Percentiles rank a stretch among this genome's conserved stretches.
phyloP scores from a whole-genome alignment of 2,329 filamentous ascomycete species.

The Hymenoscyphus fraxineus region DNA sequence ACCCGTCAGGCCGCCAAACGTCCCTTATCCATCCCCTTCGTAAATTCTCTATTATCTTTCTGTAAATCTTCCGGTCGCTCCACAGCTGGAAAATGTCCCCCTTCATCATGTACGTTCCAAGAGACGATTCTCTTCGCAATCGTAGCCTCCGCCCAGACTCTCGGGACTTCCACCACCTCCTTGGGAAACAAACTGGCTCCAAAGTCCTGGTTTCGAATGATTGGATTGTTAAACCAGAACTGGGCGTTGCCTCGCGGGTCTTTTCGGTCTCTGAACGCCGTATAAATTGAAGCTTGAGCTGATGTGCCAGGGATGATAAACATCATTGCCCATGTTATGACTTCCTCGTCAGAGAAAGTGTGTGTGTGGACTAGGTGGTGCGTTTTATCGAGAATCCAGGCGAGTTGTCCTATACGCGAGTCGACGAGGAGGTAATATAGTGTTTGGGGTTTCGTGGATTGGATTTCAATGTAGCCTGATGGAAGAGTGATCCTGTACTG shows the following conservation, averaged over 20 bases:
- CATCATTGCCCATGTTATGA: conserved; percentile 59
- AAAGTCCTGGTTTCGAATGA: conserved; percentile 22
- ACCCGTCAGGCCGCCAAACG: conserved; percentile 36
- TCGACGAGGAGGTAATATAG: conserved; percentile 23
- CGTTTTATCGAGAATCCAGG: conserved; percentile 27
- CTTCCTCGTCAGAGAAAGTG: conserved; percentile 69
- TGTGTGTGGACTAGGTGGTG: conserved; percentile 37
- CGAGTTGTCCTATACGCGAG: conserved; percentile 24
- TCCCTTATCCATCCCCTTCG: conserved; percentile 49
- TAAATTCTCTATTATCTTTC: conserved; percentile 42
- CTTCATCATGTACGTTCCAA: conserved; percentile 38
- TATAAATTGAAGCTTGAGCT: conserved; percentile 23
- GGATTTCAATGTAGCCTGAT: conserved; percentile 24
- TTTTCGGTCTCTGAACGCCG: conserved; percentile 19
- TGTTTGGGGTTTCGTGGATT: conserved; percentile 26
- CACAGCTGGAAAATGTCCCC: conserved; percentile 54
- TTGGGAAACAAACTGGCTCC: conserved; percentile 26
- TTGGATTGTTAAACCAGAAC: conserved; percentile 1
- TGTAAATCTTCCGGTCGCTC: conserved; percentile 52
- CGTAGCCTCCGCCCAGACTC: conserved; percentile 45
- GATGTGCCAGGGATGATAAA: conserved; percentile 24
- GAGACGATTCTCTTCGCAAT: conserved; percentile 58
- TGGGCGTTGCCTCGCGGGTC: conserved; percentile 5
- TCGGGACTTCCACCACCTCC: conserved; percentile 35
- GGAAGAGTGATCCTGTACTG: not conserved